These are phyloP conservation scores for Penicillium sp. DNA, from an alignment of 2,329 filamentous ascomycete species.

Conservation along the genomic window DNA sequence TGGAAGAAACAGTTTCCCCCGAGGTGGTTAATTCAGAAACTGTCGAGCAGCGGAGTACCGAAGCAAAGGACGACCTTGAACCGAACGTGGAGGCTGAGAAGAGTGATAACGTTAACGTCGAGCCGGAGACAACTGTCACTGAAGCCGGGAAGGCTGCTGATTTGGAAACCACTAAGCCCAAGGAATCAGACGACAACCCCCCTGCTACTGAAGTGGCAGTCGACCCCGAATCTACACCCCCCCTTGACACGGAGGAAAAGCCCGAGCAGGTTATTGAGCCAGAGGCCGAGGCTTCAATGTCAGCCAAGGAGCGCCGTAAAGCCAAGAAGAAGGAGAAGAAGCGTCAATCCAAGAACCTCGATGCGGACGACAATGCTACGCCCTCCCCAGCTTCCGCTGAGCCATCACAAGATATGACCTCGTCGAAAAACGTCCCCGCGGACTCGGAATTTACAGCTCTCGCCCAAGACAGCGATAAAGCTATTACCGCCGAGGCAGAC, in stretches of 20 bases:
- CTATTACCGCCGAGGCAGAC: slow-evolving; percentile 13
- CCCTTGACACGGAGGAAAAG: slow-evolving; percentile 6
- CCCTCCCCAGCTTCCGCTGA: slow-evolving; percentile 14
- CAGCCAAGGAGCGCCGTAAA: slow-evolving; percentile 45
- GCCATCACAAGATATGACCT: slow-evolving; percentile 7
- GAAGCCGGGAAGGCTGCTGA: slow-evolving; percentile 1
- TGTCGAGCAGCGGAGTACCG: not conserved
- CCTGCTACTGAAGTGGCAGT: slow-evolving; percentile 1
- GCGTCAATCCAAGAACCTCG: slow-evolving; percentile 33
- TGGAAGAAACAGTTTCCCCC: no score
- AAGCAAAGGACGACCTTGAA: no score
- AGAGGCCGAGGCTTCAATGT: slow-evolving; percentile 30
- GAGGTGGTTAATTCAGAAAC: no score
- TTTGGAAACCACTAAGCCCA: slow-evolving; percentile 19
- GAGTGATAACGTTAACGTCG: not conserved
- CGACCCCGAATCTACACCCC: slow-evolving; percentile 4
- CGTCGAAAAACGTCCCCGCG: not conserved
- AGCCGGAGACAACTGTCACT: slow-evolving; percentile 14
- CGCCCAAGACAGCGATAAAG: slow-evolving; percentile 17
- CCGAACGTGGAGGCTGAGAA: no score
- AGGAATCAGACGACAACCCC: slow-evolving; percentile 7
- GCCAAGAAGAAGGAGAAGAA: slow-evolving; percentile 50
- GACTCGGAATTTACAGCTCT: slow-evolving; percentile 6
- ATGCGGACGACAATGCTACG: slow-evolving; percentile 17
- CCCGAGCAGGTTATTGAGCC: slow-evolving; percentile 12